A percentile compares a stretch with the other conserved stretches of the same genome.
Conservation (phyloP, 2,329 filamentous ascomycete genomes). For the Nakataea oryzae region DNA sequence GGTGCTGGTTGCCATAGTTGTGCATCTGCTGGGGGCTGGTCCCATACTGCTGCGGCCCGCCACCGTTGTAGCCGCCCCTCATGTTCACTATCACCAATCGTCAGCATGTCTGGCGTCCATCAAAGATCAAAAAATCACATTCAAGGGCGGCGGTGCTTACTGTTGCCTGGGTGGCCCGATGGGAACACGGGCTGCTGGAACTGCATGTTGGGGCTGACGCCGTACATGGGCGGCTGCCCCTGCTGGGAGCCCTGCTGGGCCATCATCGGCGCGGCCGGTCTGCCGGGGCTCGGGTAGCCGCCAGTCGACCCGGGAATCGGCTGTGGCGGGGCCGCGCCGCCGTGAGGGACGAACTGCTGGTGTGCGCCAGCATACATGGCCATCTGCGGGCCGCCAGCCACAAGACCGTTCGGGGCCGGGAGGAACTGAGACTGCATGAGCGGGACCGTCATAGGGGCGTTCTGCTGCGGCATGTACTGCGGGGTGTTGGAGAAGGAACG, state of each 20-base stretch:
- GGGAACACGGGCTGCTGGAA: constrained; percentile 66
- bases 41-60: constrained; percentile 51
- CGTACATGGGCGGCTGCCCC: constrained; percentile 65
- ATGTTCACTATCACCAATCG: constrained; percentile 39
- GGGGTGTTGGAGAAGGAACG: constrained; percentile 62
- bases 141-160: constrained; percentile 41
- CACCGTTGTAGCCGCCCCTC: constrained; percentile 50
- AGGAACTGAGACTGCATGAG: constrained; percentile 82
- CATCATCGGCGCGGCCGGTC: constrained; percentile 78
- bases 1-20: constrained; percentile 50
- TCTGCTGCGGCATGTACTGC: constrained; percentile 64
- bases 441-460: constrained; percentile 58
- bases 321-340: constrained; percentile 37
- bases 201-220: constrained; percentile 65
- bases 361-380: constrained; percentile 66
- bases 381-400: constrained; percentile 61
- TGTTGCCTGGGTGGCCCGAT: constrained; percentile 60
- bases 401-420: constrained; percentile 63
- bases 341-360: constrained; percentile 50
- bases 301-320: constrained; percentile 50
- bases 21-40: constrained; percentile 56
- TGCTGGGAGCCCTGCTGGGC: constrained; percentile 89
- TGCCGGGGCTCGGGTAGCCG: constrained; percentile 81
- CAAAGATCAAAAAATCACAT: not conserved
- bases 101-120: not conserved